Percentiles rank a stretch among this genome's conserved stretches.
Evolutionary conservation across 768 basidiomycete species (phyloP).

Genomic region (Cyclocybe aegerita): DNA sequence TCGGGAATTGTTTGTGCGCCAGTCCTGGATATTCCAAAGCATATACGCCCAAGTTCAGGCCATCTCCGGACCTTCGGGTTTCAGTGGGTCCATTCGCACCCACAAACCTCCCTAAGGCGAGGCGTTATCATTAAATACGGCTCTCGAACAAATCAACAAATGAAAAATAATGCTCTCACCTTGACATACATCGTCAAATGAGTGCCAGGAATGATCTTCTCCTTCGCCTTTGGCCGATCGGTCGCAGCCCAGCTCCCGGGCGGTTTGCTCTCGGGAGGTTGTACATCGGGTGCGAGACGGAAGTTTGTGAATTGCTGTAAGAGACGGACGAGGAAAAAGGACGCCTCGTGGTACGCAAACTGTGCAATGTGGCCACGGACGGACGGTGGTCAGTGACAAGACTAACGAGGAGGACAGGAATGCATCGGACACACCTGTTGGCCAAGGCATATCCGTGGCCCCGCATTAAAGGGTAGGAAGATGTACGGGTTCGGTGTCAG

Average conservation of each 20-base stretch:
- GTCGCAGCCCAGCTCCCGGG: conserved; percentile 37
- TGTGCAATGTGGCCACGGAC: conserved; percentile 41
- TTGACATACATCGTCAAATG: conserved; percentile 39
- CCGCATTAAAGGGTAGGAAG: conserved; percentile 37
- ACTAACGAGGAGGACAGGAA: too few relatives aligned
- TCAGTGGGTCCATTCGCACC: background rate
- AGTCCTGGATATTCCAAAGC: too few relatives aligned
- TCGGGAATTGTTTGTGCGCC: too few relatives aligned
- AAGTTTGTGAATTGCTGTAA: conserved; percentile 44
- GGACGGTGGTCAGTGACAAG: conserved; percentile 15
- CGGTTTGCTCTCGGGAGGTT: conserved; percentile 27
- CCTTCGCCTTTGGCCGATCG: conserved; percentile 27
- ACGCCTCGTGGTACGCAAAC: conserved; percentile 56
- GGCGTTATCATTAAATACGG: background rate
- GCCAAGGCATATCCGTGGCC: conserved; percentile 38
- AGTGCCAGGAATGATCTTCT: conserved; percentile 29
- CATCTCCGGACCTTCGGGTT: too few relatives aligned
- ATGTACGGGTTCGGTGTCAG: conserved; percentile 41
- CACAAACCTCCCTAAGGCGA: background rate
- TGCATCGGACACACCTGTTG: conserved; percentile 31
- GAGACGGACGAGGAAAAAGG: conserved; percentile 52
- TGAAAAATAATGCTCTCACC: conserved; percentile 21
- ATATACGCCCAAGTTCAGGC: too few relatives aligned
- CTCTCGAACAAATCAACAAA: too few relatives aligned
- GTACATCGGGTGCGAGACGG: conserved; percentile 34